Conservation (phyloP, 2,329 filamentous ascomycete genomes). For the Alternaria consortialis region DNA sequence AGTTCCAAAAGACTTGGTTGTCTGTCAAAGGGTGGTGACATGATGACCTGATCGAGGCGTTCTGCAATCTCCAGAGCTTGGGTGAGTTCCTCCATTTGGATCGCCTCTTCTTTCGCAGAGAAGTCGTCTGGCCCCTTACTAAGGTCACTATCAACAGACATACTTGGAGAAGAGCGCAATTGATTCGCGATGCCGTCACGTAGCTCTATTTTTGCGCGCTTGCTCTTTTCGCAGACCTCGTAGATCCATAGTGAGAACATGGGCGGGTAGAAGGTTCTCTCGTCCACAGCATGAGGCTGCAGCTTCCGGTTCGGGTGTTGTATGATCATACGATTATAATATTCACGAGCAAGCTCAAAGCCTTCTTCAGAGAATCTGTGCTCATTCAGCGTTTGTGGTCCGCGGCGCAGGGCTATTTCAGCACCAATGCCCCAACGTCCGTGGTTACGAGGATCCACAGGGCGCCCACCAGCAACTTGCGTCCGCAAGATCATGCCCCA, state of each 20-base stretch:
- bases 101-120: constrained; percentile 34
- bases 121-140: constrained; percentile 14
- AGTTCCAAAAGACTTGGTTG: constrained; percentile 73
- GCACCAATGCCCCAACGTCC: constrained; percentile 84
- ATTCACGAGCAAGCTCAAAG: constrained; percentile 68
- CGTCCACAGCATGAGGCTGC: constrained; percentile 68
- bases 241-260: constrained; percentile 85
- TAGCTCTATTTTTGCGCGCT: constrained; percentile 52
- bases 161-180: constrained; percentile 21
- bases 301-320: constrained; percentile 73
- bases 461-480: constrained; percentile 61
- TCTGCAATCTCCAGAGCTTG: constrained; percentile 70
- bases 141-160: constrained; percentile 21
- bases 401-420: constrained; percentile 76
- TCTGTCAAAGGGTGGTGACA: constrained; percentile 74
- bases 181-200: constrained; percentile 8
- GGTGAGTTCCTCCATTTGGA: constrained; percentile 63
- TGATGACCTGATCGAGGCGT: constrained; percentile 75
- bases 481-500: constrained; percentile 77
- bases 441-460: constrained; percentile 73
- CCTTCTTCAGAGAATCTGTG: constrained; percentile 52
- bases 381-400: constrained; percentile 7
- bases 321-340: constrained; percentile 80
- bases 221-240: constrained; percentile 69
- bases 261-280: constrained; percentile 81